These are phyloP conservation scores for Rubroshorea leprosula DNA, from an alignment of 345 rosid species.

Conservation along the genomic window DNA sequence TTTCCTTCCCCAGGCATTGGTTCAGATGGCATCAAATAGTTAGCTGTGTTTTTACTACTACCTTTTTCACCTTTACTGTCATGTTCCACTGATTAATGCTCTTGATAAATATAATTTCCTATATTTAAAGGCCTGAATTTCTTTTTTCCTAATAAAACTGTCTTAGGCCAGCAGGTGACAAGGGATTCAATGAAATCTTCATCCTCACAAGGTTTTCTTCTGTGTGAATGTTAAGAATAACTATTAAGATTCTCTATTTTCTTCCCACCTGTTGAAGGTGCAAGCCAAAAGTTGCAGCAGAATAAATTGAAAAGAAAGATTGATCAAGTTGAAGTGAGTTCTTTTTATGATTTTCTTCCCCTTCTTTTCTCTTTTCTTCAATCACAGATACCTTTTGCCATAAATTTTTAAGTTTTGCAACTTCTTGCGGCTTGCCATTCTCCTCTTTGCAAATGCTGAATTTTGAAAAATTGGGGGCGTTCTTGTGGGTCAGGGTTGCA, in stretches of 20 bases:
- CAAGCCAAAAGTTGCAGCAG: conserved; percentile 26
- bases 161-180: background rate
- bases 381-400: too few relatives aligned
- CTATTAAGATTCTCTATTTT: too few relatives aligned
- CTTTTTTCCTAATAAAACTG: background rate
- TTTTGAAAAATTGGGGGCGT: background rate
- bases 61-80: background rate
- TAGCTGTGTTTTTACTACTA: background rate
- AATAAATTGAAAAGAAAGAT: conserved; percentile 26
- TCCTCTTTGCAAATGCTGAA: background rate
- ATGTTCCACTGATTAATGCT: background rate
- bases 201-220: background rate
- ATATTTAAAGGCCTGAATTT: background rate
- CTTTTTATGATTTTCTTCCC: conserved; percentile 1
- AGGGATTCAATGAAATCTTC: background rate
- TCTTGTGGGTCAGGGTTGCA: conserved; percentile 1
- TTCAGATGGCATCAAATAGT: too few relatives aligned
- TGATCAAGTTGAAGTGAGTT: conserved; percentile 29
- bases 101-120: background rate
- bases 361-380: background rate
- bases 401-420: background rate
- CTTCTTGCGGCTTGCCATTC: background rate
- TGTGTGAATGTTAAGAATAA: background rate
- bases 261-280: conserved; percentile 17
- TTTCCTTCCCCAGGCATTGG: too few relatives aligned